Conservation (phyloP, 2,329 filamentous ascomycete species). For the Rhynchosporium graminicola region DNA sequence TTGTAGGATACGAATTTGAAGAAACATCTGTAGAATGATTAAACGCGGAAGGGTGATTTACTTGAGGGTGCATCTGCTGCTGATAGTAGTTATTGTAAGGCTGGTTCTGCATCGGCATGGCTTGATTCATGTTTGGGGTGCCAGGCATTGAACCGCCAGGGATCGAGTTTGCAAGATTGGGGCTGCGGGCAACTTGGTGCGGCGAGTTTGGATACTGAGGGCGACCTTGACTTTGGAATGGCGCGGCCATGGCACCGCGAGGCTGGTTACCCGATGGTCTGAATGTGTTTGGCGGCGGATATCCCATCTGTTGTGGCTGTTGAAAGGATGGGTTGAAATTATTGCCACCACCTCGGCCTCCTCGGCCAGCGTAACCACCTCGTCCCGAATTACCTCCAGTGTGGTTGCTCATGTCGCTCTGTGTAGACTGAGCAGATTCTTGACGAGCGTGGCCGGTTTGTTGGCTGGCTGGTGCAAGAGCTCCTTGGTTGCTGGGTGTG, state of each 20-base stretch:
- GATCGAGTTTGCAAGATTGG: conserved; percentile 64
- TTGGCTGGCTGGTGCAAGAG: conserved; percentile 61
- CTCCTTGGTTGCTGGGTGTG: conserved; percentile 61
- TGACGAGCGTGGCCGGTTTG: conserved; percentile 75
- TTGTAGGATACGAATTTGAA: conserved; percentile 14
- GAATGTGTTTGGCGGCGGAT: conserved; percentile 48
- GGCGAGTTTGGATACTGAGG: conserved; percentile 64
- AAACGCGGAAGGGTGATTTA: conserved; percentile 49
- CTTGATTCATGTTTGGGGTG: conserved; percentile 68
- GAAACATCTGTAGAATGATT: conserved; percentile 17
- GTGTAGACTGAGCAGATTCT: conserved; percentile 81
- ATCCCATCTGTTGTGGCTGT: conserved; percentile 50
- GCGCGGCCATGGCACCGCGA: conserved; percentile 50
- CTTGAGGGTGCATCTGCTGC: conserved; percentile 48
- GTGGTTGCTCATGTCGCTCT: conserved; percentile 70
- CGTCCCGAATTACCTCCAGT: conserved; percentile 49
- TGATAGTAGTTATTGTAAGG: conserved; percentile 46
- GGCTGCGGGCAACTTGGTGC: conserved; percentile 63
- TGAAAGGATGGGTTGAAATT: conserved; percentile 51
- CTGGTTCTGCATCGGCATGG: conserved; percentile 61
- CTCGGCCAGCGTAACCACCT: conserved; percentile 53
- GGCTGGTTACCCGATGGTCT: conserved; percentile 45
- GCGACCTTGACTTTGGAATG: conserved; percentile 49
- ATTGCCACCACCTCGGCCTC: conserved; percentile 59
- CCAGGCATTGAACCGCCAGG: conserved; percentile 68